A percentile compares a stretch with the other conserved stretches of the same genome.
phyloP scores from a whole-genome alignment of 805 yeast species.

The Metschnikowia santaceciliae region DNA sequence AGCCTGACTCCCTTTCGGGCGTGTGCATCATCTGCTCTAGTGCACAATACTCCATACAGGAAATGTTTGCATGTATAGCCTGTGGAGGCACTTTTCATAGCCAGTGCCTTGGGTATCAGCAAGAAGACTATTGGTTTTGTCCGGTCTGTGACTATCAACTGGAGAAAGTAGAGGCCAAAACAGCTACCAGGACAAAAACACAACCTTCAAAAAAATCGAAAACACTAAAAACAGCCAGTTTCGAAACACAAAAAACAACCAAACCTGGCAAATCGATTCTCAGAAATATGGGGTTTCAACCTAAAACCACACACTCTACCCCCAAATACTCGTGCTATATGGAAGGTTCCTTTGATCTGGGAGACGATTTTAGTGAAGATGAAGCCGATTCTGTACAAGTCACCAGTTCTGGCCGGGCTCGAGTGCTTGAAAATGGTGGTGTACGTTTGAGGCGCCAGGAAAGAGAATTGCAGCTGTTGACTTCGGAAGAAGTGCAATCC shows the following conservation, averaged over 20 bases:
- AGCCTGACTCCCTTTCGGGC: conserved; percentile 12
- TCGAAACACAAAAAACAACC: too few species aligned
- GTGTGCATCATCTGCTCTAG: conserved; percentile 35
- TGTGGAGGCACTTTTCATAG: conserved; percentile 42
- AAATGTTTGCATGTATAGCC: conserved; percentile 25
- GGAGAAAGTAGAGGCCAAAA: conserved; percentile 12
- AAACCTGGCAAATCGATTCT: too few species aligned
- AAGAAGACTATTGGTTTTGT: conserved; percentile 39
- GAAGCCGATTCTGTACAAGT: not conserved
- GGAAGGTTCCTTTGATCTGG: not conserved
- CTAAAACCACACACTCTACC: too few species aligned
- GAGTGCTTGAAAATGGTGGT: conserved; percentile 35
- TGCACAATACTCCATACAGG: conserved; percentile 25
- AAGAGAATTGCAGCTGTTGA: conserved; percentile 24
- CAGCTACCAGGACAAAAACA: too few species aligned
- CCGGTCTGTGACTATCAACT: conserved; percentile 49
- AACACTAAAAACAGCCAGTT: too few species aligned
- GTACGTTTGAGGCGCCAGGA: conserved; percentile 32
- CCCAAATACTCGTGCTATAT: not conserved
- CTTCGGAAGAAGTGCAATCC: conserved; percentile 33
- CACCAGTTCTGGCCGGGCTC: conserved; percentile 4
- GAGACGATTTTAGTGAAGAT: conserved; percentile 1
- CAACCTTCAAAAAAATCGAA: too few species aligned
- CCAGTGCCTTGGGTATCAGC: conserved; percentile 33
- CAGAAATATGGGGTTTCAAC: too few species aligned